Evolutionary conservation across 129 eudicot species (phyloP), one percentile per base, ranked within the genome.

Genomic region (Flaveria trinervia): DNA sequence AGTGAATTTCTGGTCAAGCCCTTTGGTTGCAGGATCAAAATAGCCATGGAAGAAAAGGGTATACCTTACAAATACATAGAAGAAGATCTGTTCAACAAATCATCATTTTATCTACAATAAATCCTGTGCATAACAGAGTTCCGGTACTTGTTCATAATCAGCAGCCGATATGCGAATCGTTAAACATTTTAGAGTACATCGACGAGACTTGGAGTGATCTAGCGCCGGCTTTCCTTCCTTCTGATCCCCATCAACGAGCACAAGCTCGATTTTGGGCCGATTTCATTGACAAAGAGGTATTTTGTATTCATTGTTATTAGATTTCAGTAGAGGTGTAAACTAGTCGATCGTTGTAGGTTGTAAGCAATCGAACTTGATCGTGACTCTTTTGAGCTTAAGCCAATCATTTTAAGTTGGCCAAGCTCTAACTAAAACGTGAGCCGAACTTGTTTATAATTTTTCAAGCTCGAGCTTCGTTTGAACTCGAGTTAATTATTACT

Each of bases 241-340:
- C 77, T 22, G 86, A 83, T 70, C 85, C 85, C 1, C 50, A 50
- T 12, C 74, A 82, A 13, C 52, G 77, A 82, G 65, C 85, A 49
- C 81, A 76, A 76, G 85, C 85, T 30, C 77, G 79, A 55, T 82
- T 82, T 55, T 82, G 85, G 85, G 85, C 85, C 11, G 74, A 71
- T 76, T 82, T 76, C 43, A 64, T 82, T 33, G 78, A 82, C 51
- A 76, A 82, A 71, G 68, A 82, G 81, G 85, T 80, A 65, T 41
- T 62, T 6, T 28, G 12, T 61, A 15, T 12, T 49, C 16, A 49
- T 49, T 14, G 6, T 11, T 49, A 49, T 49, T 13, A 49, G 54
- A 12, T 49, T 33, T 56, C 55, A 11, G 7, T 26, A 13, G 57
- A 1, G 3, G 50, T 45, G 48, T 44, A 44, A 44, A 44, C 11